phyloP scores from a whole-genome alignment of 2,329 filamentous ascomycete genomes.

The Pyrenophora teres region DNA sequence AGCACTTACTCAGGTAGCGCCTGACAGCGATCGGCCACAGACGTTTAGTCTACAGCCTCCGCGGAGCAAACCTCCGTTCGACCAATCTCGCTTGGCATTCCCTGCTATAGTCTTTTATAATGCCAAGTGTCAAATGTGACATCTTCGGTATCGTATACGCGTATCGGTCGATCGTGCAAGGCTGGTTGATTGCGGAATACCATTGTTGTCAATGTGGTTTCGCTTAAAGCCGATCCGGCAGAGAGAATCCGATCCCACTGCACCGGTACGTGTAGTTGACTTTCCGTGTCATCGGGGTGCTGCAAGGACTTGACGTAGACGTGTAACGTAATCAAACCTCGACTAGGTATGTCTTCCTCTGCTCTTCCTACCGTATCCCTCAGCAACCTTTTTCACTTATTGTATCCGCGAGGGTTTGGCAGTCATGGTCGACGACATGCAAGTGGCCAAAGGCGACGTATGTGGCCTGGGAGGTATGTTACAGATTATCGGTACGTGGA shows the following conservation, averaged over 20 bases:
- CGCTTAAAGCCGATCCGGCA: conserved; percentile 3
- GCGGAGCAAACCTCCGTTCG: background rate
- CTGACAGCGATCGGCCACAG: background rate
- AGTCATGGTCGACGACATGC: too few species aligned
- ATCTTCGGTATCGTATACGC: background rate
- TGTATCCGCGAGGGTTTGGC: background rate
- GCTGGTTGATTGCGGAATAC: background rate
- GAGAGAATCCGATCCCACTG: conserved; percentile 4
- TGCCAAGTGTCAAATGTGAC: background rate
- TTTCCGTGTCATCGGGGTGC: conserved; percentile 1
- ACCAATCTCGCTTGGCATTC: conserved; percentile 1
- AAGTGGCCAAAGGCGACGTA: too few species aligned
- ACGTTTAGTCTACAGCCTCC: background rate
- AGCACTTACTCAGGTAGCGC: conserved; percentile 1
- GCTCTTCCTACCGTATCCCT: background rate
- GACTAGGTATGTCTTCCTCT: background rate
- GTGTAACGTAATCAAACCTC: background rate
- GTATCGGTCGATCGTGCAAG: background rate
- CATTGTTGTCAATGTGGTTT: conserved; percentile 5
- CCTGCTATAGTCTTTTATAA: background rate
- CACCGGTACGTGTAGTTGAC: background rate
- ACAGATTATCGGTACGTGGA: too few species aligned
- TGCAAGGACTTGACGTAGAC: background rate
- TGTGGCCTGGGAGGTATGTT: too few species aligned
- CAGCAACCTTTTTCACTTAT: background rate